Conservation (phyloP, 208 protist species). For the Leishmania turanica region DNA sequence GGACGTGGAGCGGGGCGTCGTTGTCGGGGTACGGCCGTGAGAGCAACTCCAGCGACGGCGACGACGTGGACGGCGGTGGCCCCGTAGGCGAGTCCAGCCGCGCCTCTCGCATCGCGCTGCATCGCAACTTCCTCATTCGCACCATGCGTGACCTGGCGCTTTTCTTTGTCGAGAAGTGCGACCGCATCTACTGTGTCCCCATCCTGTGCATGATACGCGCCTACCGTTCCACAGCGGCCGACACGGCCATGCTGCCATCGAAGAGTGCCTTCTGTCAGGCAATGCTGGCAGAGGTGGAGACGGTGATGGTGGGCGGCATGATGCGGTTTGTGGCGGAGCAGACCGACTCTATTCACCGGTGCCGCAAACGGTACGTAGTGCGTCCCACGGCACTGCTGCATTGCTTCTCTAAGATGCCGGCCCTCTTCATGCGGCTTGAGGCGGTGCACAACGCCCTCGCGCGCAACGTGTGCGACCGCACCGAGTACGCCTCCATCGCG, state of each 20-base stretch:
- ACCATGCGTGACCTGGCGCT: slow-evolving; percentile 51
- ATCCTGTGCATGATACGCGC: slow-evolving; percentile 78
- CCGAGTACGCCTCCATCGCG: slow-evolving; percentile 75
- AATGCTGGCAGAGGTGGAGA: slow-evolving; percentile 65
- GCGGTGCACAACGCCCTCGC: slow-evolving; percentile 70
- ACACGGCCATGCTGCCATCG: slow-evolving; percentile 34
- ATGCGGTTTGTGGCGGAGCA: slow-evolving; percentile 84
- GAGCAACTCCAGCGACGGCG: slow-evolving; percentile 21
- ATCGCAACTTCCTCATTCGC: slow-evolving; percentile 50
- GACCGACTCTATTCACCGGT: slow-evolving; percentile 79
- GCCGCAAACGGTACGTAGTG: slow-evolving; percentile 64
- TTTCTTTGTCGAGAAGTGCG: slow-evolving; percentile 77
- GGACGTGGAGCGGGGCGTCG: slow-evolving; percentile 26
- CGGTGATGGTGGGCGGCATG: slow-evolving; percentile 55
- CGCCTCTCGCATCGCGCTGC: slow-evolving; percentile 18
- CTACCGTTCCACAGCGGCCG: slow-evolving; percentile 38
- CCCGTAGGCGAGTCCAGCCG: slow-evolving; percentile 11
- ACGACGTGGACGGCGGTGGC: slow-evolving; percentile 21
- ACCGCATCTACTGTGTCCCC: slow-evolving; percentile 81
- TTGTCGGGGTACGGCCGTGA: slow-evolving; percentile 16
- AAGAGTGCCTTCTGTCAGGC: slow-evolving; percentile 72
- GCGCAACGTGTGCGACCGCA: slow-evolving; percentile 58
- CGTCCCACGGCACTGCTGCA: slow-evolving; percentile 76
- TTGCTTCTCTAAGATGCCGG: slow-evolving; percentile 83
- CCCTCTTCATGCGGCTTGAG: slow-evolving; percentile 75